Base-by-base conservation (phyloP, 2,329 filamentous ascomycete genomes). In the Endoconidiophora polonica region DNA sequence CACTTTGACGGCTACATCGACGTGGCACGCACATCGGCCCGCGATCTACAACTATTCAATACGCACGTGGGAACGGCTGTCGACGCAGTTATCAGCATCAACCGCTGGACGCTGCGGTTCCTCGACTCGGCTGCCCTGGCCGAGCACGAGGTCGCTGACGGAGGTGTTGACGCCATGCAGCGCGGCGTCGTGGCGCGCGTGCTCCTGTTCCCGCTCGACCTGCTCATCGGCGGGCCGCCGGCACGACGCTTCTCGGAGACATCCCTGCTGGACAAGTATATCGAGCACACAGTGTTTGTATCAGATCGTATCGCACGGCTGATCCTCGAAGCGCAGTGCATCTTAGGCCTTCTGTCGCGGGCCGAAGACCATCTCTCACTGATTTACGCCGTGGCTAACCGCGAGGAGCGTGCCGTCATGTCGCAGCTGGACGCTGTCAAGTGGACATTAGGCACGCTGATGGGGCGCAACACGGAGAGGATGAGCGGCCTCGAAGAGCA, bases 1-100 rank as follows among this genome's bases (percentile, higher is more conserved):
- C 84, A 90, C 60, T 83, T 93, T 51, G 76, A 83, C 54, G 76
- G 76, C 46, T 93, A 88, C 63, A 76, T 91, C 56, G 76, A 81
- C 7, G 77, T 76, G 0, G 79, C 81, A 2, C 69, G 76, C 3
- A 69, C 72, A 44, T 78, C 81, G 1, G 76, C 81, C 3, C 69
- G 72, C 42, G 77, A 83, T 50, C 69, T 91, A 3, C 79, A 81
- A 54, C 74, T 71, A 52, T 91, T 88, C 70, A 88, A 88, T 64
- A 78, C 76, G 0, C 79, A 82, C 56, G 80, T 88, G 55, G 82
- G 82, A 3, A 72, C 77, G 9, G 79, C 81, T 1, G 78, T 88
- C 36, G 84, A 90, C 58, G 76, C 75, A 36, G 78, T 88, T 46
- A 79, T 88, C 53, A 74, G 72, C 54, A 85, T 83, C 50, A 87